Percentiles rank a stretch among this genome's conserved stretches.
These are phyloP conservation scores for Nannizziopsis barbatae DNA, from an alignment of 2,329 filamentous ascomycete species.

Conservation along the genomic window DNA sequence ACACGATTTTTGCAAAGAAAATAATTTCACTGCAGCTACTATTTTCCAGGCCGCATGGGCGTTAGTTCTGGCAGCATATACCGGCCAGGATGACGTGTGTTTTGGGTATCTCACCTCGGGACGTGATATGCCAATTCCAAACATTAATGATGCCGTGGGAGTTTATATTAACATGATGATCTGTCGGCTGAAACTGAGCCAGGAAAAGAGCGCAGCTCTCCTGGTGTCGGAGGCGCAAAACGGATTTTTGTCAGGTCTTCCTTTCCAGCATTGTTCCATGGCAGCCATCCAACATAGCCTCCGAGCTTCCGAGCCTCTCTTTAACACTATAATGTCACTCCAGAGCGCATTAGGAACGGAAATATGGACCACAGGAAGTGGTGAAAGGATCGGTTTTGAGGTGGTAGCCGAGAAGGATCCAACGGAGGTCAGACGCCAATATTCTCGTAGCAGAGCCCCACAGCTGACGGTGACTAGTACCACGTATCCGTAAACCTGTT, in stretches of 20 bases:
- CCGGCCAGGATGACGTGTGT: conserved; percentile 17
- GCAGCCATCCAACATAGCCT: conserved; percentile 27
- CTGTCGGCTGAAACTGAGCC: conserved; percentile 32
- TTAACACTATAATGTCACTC: conserved; percentile 30
- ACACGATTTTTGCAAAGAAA: not conserved
- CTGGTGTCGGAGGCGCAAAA: not conserved
- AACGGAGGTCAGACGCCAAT: not conserved
- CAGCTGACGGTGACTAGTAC: not conserved
- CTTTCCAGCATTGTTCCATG: not conserved
- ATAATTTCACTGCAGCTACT: not conserved
- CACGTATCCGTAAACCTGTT: not conserved
- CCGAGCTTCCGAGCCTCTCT: conserved; percentile 39
- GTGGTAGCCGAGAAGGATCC: not conserved
- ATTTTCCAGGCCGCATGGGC: conserved; percentile 20
- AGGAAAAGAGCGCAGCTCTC: conserved; percentile 28
- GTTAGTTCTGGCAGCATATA: conserved; percentile 15
- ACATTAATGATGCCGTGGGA: conserved; percentile 30
- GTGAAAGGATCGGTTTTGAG: not conserved
- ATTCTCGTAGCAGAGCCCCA: not conserved
- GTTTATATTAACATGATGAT: conserved; percentile 34
- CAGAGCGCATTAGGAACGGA: not conserved
- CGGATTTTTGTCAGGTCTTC: not conserved
- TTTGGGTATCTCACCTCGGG: conserved; percentile 24
- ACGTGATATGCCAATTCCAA: conserved; percentile 23
- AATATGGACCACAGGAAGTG: not conserved